Evolutionary conservation across 768 basidiomycete species (phyloP).

Genomic region (Dacryopinax primogenitus): DNA sequence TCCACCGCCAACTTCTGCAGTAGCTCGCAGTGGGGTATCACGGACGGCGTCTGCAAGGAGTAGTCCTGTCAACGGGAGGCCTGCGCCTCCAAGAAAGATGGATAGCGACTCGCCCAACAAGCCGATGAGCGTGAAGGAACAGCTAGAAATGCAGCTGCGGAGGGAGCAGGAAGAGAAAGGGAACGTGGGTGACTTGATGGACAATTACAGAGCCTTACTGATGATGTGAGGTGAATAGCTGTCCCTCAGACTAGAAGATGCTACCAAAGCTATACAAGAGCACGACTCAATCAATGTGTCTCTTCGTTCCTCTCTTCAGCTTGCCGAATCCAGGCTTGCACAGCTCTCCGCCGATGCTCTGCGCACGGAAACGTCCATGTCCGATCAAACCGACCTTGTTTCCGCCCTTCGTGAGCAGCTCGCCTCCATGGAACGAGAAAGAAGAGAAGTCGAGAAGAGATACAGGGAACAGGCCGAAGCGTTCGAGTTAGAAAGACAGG

Average conservation of each 20-base stretch:
- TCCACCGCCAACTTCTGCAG: background rate
- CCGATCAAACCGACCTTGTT: constrained; percentile 64
- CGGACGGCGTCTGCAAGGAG: background rate
- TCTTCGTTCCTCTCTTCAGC: constrained; percentile 40
- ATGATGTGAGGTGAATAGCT: background rate
- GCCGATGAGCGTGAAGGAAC: background rate
- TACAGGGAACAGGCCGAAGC: constrained; percentile 85
- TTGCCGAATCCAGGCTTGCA: constrained; percentile 57
- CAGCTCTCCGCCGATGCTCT: constrained; percentile 73
- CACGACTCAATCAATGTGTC: background rate
- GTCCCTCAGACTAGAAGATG: background rate
- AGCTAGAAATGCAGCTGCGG: background rate
- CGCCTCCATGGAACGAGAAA: constrained; percentile 79
- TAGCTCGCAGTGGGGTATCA: background rate
- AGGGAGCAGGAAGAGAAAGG: constrained; percentile 4
- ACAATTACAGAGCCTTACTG: background rate
- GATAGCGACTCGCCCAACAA: background rate
- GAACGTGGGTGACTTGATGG: background rate
- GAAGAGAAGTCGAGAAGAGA: constrained; percentile 63
- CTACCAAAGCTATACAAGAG: background rate
- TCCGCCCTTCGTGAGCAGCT: constrained; percentile 72
- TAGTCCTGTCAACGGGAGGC: background rate
- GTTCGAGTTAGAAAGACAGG: constrained; percentile 84
- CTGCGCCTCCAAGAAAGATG: background rate
- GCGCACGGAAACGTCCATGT: constrained; percentile 69